Evolutionary conservation across 2,329 filamentous ascomycete species (phyloP).

Genomic region (Aureobasidium sp.): DNA sequence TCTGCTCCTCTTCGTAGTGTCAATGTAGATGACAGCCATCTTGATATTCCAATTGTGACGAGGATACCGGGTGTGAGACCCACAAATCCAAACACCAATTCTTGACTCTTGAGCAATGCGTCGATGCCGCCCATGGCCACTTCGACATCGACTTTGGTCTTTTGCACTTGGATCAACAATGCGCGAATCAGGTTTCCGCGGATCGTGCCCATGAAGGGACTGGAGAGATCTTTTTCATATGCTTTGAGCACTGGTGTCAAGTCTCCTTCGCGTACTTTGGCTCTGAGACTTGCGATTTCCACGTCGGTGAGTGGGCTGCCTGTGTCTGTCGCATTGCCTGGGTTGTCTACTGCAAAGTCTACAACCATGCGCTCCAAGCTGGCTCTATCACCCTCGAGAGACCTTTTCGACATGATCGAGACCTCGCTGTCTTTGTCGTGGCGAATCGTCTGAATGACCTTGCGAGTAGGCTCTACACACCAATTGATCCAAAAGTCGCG

Average conservation of each 20-base stretch:
- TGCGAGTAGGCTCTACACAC: constrained; percentile 78
- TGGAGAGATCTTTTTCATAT: constrained; percentile 81
- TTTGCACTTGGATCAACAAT: constrained; percentile 91
- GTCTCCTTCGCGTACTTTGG: constrained; percentile 82
- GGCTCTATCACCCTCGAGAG: constrained; percentile 78
- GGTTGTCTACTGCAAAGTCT: constrained; percentile 83
- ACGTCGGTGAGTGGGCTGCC: constrained; percentile 46
- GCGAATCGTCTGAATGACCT: constrained; percentile 82
- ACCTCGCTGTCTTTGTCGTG: constrained; percentile 91
- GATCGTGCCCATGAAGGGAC: constrained; percentile 72
- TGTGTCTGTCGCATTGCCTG: constrained; percentile 47
- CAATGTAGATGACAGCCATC: constrained; percentile 63
- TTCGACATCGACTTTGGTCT: constrained; percentile 97
- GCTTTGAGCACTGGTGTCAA: constrained; percentile 84
- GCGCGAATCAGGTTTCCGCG: constrained; percentile 82
- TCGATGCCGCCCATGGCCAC: constrained; percentile 95
- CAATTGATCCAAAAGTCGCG: constrained; percentile 95
- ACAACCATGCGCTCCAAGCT: constrained; percentile 97
- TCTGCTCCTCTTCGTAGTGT: constrained; percentile 62
- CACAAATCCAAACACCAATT: constrained; percentile 95
- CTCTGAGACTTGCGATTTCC: constrained; percentile 65
- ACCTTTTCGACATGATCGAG: constrained; percentile 91
- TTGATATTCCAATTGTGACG: constrained; percentile 64
- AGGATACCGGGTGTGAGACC: constrained; percentile 89
- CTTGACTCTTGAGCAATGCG: constrained; percentile 86